Base-by-base conservation (phyloP, 2,329 filamentous ascomycete species). In the Uncinocarpus reesii region DNA sequence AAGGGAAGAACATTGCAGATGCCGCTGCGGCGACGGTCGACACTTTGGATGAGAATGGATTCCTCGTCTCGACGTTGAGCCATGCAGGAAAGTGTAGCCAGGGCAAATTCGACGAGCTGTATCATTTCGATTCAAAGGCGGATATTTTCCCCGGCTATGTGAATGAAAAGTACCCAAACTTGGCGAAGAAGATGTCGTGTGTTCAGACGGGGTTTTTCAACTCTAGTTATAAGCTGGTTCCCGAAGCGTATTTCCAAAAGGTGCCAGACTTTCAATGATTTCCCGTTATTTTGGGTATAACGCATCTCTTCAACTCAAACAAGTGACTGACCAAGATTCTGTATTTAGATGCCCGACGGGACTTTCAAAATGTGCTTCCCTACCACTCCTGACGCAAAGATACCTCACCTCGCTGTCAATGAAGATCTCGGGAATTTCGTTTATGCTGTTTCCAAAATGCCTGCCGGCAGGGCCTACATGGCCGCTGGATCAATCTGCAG, bases 61-160 rank as follows among this genome's bases (percentile, higher is more conserved):
- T 77, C 49, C 58, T 77, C 4, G 73, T 65, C 1, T 78, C 74
- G 26, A 76, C 73, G 0, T 55, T 78, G 52, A 75, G 72, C 54
- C 63, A 76, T 53, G 73, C 71, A 0, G 56, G 52, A 7, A 69
- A 67, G 42, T 72, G 68, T 53, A 77, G 71, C 50, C 57, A 60
- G 0, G 75, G 74, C 0, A 62, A 57, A 32, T 68, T 68, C 47
- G 64, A 57, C n/a, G 68, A 76, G 53, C 52, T 77, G 47, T 78
- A 77, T 47, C 59, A 61, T 48, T 60, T 58, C 40, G 74, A 77
- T 56, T 57, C 67, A 6, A 78, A 78, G 59, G 75, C 74, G 1
- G 72, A 74, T 37, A 58, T 74, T 13, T 74, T 74, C 23, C 72
- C 71, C 0, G 44, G 59, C 10, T 75, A 50, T 28, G 46, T 74